Percentiles rank a stretch among this genome's conserved stretches.
These are phyloP conservation scores for Ogataea sp. DNA, from an alignment of 805 yeast genomes.

Conservation along the genomic window DNA sequence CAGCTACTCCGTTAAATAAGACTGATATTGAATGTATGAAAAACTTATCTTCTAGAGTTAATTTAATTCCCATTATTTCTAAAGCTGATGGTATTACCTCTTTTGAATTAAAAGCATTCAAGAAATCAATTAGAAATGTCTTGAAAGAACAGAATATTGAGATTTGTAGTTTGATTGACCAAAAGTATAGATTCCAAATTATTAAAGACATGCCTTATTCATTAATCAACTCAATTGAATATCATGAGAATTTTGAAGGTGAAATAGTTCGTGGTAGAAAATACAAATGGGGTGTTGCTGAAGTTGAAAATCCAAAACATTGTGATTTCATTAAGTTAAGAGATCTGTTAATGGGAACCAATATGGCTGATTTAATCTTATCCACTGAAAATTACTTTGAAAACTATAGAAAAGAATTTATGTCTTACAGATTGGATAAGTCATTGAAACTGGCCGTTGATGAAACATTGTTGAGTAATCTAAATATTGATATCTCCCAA, in stretches of 20 bases:
- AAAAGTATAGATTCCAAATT: conserved; percentile 26
- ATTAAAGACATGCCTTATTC: conserved; percentile 56
- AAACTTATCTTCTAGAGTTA: conserved; percentile 61
- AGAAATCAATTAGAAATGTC: conserved; percentile 40
- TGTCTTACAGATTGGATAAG: conserved; percentile 28
- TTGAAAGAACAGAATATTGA: conserved; percentile 48
- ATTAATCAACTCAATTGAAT: conserved; percentile 58
- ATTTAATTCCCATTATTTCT: conserved; percentile 74
- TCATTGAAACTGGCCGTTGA: conserved; percentile 16
- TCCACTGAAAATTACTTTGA: conserved; percentile 77
- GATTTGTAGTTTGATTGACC: conserved; percentile 41
- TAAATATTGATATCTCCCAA: conserved; percentile 4
- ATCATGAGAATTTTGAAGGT: conserved; percentile 34
- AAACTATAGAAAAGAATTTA: conserved; percentile 50
- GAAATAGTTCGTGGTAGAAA: conserved; percentile 60
- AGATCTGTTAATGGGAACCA: conserved; percentile 54
- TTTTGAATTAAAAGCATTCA: conserved; percentile 47
- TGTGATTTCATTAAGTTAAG: conserved; percentile 70
- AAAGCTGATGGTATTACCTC: conserved; percentile 70
- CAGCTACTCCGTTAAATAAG: conserved; percentile 50
- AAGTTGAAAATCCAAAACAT: conserved; percentile 67
- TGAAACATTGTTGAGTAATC: conserved; percentile 3
- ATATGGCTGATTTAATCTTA: conserved; percentile 71
- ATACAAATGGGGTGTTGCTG: conserved; percentile 83
- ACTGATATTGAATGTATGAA: conserved; percentile 70